Base-by-base conservation (phyloP, 1,284 basidiomycete species). In the Malassezia yamatoensis region DNA sequence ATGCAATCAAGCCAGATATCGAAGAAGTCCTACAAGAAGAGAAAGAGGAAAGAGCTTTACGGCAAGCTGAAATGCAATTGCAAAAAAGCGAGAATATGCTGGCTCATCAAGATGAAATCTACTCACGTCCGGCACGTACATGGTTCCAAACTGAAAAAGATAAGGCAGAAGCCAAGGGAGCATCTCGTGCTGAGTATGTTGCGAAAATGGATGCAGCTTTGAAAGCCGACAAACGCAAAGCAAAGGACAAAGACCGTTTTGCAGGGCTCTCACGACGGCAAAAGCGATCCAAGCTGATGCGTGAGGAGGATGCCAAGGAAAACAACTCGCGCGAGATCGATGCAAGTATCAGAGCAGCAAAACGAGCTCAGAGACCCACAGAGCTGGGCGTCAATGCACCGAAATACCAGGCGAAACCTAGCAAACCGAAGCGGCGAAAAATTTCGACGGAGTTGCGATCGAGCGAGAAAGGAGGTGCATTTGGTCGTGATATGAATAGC, bases 141-240 rank as follows among this genome's bases (percentile, higher is more conserved):
- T 99, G 94, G 94, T 99, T 99, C 82, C 93, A 96, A 77, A 83
- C 81, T 21, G 81, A 82, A 59, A 86, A 86, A 74, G 90, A 96
- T 65, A 96, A 88, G 58, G 53, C 60, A 77, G 81, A 81, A 51
- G 81, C 89, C 1, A 83, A 86, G 82, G 84, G 36, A 2, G 46
- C 62, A 1, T 58, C 59, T 29, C 62, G 62, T 38, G 62, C 58
- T 0, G 56, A 61, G n/a, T 67, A 74, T 49, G 48, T 59, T 21
- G 61, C 63, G 18, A 61, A 63, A 21, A 62, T 71, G 51, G 61
- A 60, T 34, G n/a, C 41, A 18, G 7, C 32, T 13, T 33, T 47
- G 13, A 53, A 43, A 13, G 29, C 39, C 15, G 53, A 59, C 38
- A 60, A 64, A 37, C 42, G 38, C 8, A 51, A 49, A n/a, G 54